Evolutionary conservation across 768 basidiomycete genomes (phyloP).

Genomic region (Phanerochaete sordida): DNA sequence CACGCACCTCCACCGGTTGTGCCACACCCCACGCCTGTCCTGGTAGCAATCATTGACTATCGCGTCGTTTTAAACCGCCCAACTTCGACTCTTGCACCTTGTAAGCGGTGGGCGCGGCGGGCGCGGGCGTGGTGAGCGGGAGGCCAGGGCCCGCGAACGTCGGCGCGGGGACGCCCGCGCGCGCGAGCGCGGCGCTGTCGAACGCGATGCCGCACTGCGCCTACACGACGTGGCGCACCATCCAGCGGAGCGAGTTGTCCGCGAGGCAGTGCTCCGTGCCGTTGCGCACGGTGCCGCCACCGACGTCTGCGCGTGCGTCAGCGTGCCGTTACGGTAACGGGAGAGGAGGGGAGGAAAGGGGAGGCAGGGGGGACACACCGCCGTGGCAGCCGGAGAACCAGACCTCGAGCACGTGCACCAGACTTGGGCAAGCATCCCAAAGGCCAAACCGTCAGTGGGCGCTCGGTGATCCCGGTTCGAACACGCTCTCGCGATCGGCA

Average conservation of each 20-base stretch:
- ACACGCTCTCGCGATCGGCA: too few relatives aligned
- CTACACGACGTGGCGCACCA: conserved; percentile 62
- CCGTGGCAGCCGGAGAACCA: conserved; percentile 77
- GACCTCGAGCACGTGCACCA: conserved; percentile 67
- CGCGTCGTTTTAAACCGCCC: too few relatives aligned
- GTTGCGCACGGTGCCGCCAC: conserved; percentile 58
- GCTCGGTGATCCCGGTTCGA: too few relatives aligned
- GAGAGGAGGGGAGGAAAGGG: not conserved
- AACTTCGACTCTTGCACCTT: too few relatives aligned
- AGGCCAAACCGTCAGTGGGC: too few relatives aligned
- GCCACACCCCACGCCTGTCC: conserved; percentile 52
- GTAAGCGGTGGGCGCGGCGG: not conserved
- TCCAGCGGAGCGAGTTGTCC: conserved; percentile 71
- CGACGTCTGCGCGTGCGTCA: conserved; percentile 43
- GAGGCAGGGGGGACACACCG: conserved; percentile 39
- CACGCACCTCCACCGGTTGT: conserved; percentile 50
- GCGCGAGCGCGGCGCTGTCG: conserved; percentile 43
- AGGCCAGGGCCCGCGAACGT: conserved; percentile 16
- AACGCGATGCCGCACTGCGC: conserved; percentile 62
- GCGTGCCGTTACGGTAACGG: too few relatives aligned
- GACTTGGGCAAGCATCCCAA: not conserved
- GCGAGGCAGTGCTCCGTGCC: conserved; percentile 39
- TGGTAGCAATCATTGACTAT: conserved; percentile 55
- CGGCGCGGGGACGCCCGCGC: conserved; percentile 34
- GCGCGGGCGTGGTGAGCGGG: conserved; percentile 8